Percentiles rank a stretch among this genome's conserved stretches.
Conservation (phyloP, 108 stramenopile genomes). For the Cyclotella atomus region DNA sequence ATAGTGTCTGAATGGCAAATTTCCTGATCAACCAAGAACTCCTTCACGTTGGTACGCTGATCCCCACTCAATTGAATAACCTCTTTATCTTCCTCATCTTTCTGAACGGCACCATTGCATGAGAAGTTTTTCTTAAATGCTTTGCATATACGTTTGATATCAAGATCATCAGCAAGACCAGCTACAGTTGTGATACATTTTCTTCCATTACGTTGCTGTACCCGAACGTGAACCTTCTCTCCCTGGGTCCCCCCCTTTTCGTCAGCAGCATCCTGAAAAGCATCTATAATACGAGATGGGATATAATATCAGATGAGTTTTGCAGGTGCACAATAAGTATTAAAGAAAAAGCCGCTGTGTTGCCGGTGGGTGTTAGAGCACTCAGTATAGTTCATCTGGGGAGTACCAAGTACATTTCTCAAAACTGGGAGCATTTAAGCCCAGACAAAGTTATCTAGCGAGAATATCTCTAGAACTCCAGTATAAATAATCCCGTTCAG, state of each 20-base stretch:
- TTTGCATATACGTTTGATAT: constrained; percentile 97
- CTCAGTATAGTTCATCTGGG: no score
- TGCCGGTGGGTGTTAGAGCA: neutral
- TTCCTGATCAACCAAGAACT: constrained; percentile 96
- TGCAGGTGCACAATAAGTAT: no score
- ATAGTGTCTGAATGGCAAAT: no score
- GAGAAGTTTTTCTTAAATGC: constrained; percentile 99
- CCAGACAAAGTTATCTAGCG: no score
- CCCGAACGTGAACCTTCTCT: constrained; percentile 97
- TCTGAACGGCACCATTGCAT: constrained; percentile 98
- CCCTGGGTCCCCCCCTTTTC: constrained; percentile 62
- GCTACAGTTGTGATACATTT: constrained; percentile 99
- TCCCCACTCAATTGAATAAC: constrained; percentile 98
- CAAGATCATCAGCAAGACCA: constrained; percentile 97
- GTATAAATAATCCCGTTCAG: no score
- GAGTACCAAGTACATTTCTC: no score
- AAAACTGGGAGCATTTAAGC: no score
- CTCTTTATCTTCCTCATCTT: constrained; percentile 93
- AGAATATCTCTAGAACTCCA: no score
- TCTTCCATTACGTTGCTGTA: constrained; percentile 97
- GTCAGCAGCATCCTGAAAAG: constrained; percentile 88
- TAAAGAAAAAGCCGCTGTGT: no score
- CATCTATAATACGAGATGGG: constrained; percentile 73
- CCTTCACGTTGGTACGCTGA: constrained; percentile 96
- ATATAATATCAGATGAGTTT: no score